Percentiles rank a stretch among this genome's conserved stretches.
phyloP scores from a whole-genome alignment of 331 rosid species.

The Prunus yedoensis region DNA sequence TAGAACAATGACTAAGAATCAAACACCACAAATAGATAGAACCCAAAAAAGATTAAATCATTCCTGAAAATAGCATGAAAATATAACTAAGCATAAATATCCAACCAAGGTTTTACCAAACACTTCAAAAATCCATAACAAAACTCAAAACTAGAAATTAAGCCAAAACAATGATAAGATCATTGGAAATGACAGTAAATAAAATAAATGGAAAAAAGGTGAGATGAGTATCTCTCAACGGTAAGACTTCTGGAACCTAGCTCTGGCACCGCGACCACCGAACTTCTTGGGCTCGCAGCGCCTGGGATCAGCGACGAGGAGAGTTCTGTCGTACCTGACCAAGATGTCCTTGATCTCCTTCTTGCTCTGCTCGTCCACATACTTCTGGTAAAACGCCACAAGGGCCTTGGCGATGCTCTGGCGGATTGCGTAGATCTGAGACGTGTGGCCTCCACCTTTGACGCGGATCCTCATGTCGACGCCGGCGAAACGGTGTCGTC shows the following conservation, averaged over 20 bases:
- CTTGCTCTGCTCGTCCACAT: slow-evolving; percentile 51
- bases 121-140: background rate
- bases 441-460: slow-evolving; percentile 51
- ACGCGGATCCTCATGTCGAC: slow-evolving; percentile 57
- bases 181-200: background rate
- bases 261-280: slow-evolving; percentile 57
- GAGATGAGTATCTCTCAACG: slow-evolving; percentile 30
- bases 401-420: slow-evolving; percentile 63
- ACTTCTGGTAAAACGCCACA: slow-evolving; percentile 52
- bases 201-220: background rate
- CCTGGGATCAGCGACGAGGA: slow-evolving; percentile 50
- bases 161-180: background rate
- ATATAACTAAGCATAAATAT: background rate
- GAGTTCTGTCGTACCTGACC: slow-evolving; percentile 44
- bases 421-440: slow-evolving; percentile 58
- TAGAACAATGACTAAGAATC: background rate
- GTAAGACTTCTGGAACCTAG: slow-evolving; percentile 60
- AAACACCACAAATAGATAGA: background rate
- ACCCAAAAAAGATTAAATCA: background rate
- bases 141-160: background rate
- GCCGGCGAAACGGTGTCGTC: slow-evolving; percentile 50
- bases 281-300: slow-evolving; percentile 65
- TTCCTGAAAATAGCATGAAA: background rate
- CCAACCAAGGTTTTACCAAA: background rate
- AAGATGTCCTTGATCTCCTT: slow-evolving; percentile 55